phyloP scores from a whole-genome alignment of 768 basidiomycete species.

The Mycena albidolilacea region DNA sequence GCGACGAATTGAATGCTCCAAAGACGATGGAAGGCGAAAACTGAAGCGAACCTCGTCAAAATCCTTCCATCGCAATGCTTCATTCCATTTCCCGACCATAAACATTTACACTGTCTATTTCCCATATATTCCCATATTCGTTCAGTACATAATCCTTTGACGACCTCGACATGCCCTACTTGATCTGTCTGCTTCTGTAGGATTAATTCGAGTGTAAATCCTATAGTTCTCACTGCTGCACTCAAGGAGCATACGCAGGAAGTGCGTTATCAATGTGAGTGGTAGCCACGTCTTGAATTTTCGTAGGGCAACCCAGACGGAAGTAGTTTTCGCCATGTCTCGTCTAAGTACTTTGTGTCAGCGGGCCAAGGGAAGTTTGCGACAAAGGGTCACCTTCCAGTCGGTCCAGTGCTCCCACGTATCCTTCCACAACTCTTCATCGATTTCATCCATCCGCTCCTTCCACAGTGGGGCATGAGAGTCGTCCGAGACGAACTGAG shows the following conservation, averaged over 20 bases:
- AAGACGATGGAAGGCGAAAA: no score
- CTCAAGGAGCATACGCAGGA: conserved; percentile 34
- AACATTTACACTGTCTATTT: conserved; percentile 21
- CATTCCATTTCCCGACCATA: background rate
- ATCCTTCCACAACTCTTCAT: conserved; percentile 33
- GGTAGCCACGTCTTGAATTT: conserved; percentile 28
- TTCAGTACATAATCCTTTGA: conserved; percentile 29
- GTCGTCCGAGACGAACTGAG: conserved; percentile 39
- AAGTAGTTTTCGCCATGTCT: conserved; percentile 38
- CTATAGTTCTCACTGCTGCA: conserved; percentile 17
- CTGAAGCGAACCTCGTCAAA: background rate
- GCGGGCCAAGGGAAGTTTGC: background rate
- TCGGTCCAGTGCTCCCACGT: conserved; percentile 31
- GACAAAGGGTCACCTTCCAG: conserved; percentile 28
- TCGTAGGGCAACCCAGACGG: conserved; percentile 37
- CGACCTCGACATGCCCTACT: conserved; percentile 37
- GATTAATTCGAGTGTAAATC: conserved; percentile 24
- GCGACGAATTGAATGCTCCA: no score
- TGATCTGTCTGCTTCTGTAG: conserved; percentile 40
- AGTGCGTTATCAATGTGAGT: conserved; percentile 32
- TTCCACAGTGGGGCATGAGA: conserved; percentile 29
- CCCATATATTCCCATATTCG: conserved; percentile 24
- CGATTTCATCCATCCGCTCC: conserved; percentile 34
- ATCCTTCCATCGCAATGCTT: conserved; percentile 20
- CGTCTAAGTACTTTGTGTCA: background rate